phyloP scores from a whole-genome alignment of 1,284 basidiomycete species.

The Leccinum variabile region DNA sequence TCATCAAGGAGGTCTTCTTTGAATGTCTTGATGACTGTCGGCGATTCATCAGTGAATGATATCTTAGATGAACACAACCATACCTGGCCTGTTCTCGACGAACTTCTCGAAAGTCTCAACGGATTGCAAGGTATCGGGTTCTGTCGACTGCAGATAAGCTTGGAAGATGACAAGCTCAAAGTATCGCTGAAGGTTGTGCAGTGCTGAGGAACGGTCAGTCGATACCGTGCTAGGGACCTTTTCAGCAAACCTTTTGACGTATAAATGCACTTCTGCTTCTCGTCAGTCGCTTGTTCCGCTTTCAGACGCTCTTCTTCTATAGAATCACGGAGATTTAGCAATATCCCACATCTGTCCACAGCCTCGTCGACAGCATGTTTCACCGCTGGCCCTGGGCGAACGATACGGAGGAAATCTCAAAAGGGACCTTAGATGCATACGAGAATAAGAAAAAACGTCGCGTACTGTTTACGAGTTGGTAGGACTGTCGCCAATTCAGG shows the following conservation, averaged over 20 bases:
- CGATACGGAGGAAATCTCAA: constrained; percentile 86
- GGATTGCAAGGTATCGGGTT: constrained; percentile 78
- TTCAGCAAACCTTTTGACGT: constrained; percentile 66
- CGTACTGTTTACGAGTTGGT: constrained; percentile 80
- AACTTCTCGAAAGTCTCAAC: constrained; percentile 81
- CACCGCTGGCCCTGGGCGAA: constrained; percentile 85
- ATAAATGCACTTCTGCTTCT: constrained; percentile 62
- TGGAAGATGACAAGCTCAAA: constrained; percentile 94
- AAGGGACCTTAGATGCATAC: constrained; percentile 10
- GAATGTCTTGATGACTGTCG: constrained; percentile 89
- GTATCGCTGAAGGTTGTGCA: constrained; percentile 84
- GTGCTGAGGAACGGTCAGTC: constrained; percentile 44
- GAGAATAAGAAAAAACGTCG: constrained; percentile 6
- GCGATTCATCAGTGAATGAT: background rate
- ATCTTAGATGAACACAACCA: constrained; percentile 9
- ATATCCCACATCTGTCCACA: constrained; percentile 84
- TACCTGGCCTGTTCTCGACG: constrained; percentile 80
- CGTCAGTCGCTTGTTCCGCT: constrained; percentile 78
- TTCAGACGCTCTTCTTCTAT: constrained; percentile 80
- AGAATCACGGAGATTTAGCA: constrained; percentile 83
- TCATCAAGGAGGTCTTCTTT: constrained; percentile 88
- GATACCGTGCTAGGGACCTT: background rate
- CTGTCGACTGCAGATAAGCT: constrained; percentile 86
- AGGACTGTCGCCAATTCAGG: constrained; percentile 58
- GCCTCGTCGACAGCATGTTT: constrained; percentile 90